Conservation (phyloP, 176 grass and related monocot species). For the Carex parvula region DNA sequence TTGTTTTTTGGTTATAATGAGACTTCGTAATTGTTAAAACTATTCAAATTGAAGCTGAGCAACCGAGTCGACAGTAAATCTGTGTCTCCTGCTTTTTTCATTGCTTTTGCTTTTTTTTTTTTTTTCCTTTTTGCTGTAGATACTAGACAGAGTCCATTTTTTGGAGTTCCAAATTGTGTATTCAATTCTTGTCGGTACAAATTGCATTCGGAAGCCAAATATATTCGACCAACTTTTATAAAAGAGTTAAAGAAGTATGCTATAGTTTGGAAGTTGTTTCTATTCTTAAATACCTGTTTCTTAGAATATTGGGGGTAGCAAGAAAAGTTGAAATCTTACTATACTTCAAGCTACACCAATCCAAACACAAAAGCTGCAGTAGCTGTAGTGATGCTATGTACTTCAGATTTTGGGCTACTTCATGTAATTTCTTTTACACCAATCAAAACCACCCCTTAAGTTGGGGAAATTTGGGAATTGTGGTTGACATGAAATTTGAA, state of each 20-base stretch:
- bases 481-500: neutral
- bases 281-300: neutral
- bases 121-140: neutral
- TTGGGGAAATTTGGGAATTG: neutral
- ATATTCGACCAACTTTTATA: neutral
- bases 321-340: neutral
- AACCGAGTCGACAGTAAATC: neutral
- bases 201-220: neutral
- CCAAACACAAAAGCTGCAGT: neutral
- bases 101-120: neutral
- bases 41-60: neutral
- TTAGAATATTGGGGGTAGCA: neutral
- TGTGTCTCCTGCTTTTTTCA: neutral
- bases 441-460: neutral
- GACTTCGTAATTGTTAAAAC: neutral
- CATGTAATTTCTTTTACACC: neutral
- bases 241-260: neutral
- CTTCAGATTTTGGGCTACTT: no score
- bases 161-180: neutral
- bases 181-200: neutral
- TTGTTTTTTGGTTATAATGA: neutral
- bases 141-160: neutral
- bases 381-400: neutral
- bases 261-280: neutral
- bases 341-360: neutral